These are phyloP conservation scores for Trypanosoma brucei DNA, from an alignment of 208 protist species.

Conservation along the genomic window DNA sequence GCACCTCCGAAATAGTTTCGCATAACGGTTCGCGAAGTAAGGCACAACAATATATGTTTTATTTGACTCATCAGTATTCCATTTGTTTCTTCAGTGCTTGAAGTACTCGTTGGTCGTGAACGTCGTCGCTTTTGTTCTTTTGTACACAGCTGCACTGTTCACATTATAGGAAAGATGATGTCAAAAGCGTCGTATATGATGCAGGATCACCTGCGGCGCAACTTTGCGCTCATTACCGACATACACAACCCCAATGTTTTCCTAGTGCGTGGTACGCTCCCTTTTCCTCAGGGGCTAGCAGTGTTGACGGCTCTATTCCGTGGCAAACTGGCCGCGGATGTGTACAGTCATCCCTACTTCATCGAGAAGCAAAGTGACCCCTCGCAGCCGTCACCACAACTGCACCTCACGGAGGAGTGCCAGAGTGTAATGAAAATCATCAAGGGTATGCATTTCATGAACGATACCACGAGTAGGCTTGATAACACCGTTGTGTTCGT, in stretches of 20 bases:
- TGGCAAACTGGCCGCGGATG: conserved; percentile 51
- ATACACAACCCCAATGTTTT: conserved; percentile 46
- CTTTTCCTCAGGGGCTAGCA: conserved; percentile 65
- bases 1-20: no score
- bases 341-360: conserved; percentile 84
- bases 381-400: conserved; percentile 70
- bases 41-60: no score
- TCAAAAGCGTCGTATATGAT: conserved; percentile 80
- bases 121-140: neutral
- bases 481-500: conserved; percentile 81
- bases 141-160: neutral
- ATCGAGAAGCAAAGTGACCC: conserved; percentile 86
- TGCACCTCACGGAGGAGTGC: conserved; percentile 83
- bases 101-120: no score
- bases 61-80: no score
- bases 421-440: conserved; percentile 82
- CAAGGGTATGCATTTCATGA: conserved; percentile 79
- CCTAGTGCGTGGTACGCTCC: conserved; percentile 60
- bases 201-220: conserved; percentile 71
- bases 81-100: no score
- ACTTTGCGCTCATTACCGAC: conserved; percentile 64
- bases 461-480: conserved; percentile 68
- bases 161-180: conserved; percentile 48
- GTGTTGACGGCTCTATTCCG: conserved; percentile 58
- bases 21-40: no score